Evolutionary conservation across 352 stramenopile genomes (phyloP), one percentile per base, ranked within the genome.

Genomic region (Peronosclerospora sorghi): DNA sequence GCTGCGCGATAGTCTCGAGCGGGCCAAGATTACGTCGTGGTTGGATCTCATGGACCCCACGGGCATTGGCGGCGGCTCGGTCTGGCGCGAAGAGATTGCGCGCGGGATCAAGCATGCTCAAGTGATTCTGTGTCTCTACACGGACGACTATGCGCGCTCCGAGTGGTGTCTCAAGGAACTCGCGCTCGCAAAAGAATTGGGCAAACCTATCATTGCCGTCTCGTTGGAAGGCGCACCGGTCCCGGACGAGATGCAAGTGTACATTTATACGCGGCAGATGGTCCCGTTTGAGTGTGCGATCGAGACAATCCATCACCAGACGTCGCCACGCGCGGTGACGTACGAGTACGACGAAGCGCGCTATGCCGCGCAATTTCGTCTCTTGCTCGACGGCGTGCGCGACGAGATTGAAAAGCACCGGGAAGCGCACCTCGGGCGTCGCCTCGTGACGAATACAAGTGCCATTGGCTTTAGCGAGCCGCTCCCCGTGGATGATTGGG

Each of bases 121-220:
- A 5, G 55, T 85, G 4, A 74, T 91, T 1, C 41, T 91, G 5
- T 87, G 79, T 48, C 73, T 89, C 29, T 45, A 87, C 12, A 87
- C 76, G 0, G 76, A 89, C 41, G 73, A 89, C 41, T 91, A 89
- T 26, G 68, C 76, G 1, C 44, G 75, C 24, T 88, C 74, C 0
- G 76, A 91, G 30, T 89, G 76, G 79, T 91, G 79, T 38, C 35
- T 89, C n/a, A 91, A 91, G 37, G 76, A 91, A 36, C 41, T 91
- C 10, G 76, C 79, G 12, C 51, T 86, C 5, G 79, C 79, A 1
- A 91, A 91, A 39, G 74, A 91, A 56, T 68, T 83, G 0, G 74
- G 74, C 2, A 91, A 69, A 9, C 76, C 76, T 0, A 86, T 88
- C 35, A 40, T 91, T 7, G 78, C 75, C 9, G 61, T 91, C 1